These are phyloP conservation scores for Hansenula anomala DNA, from an alignment of 1,139 yeast genomes.

Conservation along the genomic window DNA sequence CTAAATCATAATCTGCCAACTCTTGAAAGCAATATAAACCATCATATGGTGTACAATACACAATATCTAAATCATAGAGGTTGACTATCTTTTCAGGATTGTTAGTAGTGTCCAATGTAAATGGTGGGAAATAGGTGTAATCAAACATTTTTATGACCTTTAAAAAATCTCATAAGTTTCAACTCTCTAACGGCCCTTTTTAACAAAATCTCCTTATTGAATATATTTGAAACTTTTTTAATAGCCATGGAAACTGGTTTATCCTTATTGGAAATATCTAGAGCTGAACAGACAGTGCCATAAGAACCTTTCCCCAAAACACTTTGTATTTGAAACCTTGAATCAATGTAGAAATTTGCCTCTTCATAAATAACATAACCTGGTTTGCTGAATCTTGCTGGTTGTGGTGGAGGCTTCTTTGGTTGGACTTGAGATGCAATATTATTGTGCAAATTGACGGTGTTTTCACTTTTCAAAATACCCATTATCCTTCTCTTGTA, in stretches of 20 bases:
- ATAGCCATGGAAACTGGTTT: conserved; percentile 51
- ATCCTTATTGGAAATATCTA: conserved; percentile 39
- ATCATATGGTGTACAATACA: conserved; percentile 61
- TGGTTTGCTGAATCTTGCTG: no score
- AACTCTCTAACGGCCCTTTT: conserved; percentile 77
- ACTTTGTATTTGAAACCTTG: conserved; percentile 56
- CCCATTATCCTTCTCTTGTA: no score
- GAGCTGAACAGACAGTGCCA: conserved; percentile 83
- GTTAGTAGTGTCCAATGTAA: conserved; percentile 3
- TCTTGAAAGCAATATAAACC: conserved; percentile 87
- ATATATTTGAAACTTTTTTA: conserved; percentile 70
- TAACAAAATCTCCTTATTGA: conserved; percentile 56
- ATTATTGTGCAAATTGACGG: no score
- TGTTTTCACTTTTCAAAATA: no score
- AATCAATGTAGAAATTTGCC: conserved; percentile 58
- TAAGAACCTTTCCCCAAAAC: conserved; percentile 85
- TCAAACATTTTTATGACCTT: conserved; percentile 73
- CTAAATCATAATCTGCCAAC: conserved; percentile 73
- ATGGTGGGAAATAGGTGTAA: no score
- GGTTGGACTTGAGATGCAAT: no score
- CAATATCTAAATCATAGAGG: conserved; percentile 69
- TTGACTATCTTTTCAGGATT: conserved; percentile 54
- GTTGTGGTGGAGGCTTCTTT: no score
- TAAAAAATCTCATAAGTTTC: conserved; percentile 70
- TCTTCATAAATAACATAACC: conserved; percentile 29